Conservation (phyloP, 139 green algal genomes). For the Volvox africanus region DNA sequence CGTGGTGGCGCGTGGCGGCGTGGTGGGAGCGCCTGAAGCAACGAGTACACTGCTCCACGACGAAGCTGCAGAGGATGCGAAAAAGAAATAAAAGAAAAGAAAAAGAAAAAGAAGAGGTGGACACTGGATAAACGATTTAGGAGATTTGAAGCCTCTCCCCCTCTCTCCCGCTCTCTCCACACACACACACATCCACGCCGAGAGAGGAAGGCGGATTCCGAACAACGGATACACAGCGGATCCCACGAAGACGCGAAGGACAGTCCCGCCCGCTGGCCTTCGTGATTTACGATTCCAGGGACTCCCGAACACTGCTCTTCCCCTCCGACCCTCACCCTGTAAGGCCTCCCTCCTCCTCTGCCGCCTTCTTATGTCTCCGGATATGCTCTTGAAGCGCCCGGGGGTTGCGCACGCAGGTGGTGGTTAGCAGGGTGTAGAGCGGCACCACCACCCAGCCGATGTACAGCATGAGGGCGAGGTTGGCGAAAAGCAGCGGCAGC, state of each 20-base stretch:
- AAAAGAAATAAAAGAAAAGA: not conserved
- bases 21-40: conserved; percentile 38
- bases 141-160: not conserved
- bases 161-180: not conserved
- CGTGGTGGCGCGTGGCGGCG: not conserved
- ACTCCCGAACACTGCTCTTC: too few species aligned
- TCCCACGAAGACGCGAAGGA: too few species aligned
- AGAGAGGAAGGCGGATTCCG: too few species aligned
- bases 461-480: conserved; percentile 37
- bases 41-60: not conserved
- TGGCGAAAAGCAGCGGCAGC: conserved; percentile 40
- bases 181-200: too few species aligned
- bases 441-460: conserved; percentile 47
- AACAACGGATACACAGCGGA: too few species aligned
- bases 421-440: conserved; percentile 29
- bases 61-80: conserved; percentile 3
- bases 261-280: too few species aligned
- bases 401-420: conserved; percentile 30
- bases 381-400: conserved; percentile 25
- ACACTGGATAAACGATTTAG: not conserved
- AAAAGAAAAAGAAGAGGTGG: not conserved
- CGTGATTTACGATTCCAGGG: too few species aligned
- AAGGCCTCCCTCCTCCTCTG: conserved; percentile 48
- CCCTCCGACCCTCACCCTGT: conserved; percentile 13
- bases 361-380: conserved; percentile 38